Conservation (phyloP, 805 yeast species). For the Candida coquimbonensis region DNA sequence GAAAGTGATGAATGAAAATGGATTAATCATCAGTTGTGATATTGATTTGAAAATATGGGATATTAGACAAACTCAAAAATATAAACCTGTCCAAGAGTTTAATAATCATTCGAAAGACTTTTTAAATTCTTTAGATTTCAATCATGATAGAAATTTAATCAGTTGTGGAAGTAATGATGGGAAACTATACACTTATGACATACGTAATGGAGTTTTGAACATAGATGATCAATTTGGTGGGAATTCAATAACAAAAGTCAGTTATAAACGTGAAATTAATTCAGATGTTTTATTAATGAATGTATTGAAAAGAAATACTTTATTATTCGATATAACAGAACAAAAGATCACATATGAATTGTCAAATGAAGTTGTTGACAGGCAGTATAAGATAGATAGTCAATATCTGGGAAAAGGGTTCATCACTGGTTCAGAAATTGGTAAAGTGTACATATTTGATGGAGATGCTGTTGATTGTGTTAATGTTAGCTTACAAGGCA, state of each 20-base stretch:
- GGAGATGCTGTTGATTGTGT: neutral
- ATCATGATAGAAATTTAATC: neutral
- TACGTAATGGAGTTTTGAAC: conserved; percentile 11
- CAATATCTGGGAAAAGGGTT: neutral
- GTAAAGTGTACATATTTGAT: conserved; percentile 3
- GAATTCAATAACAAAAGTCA: conserved; percentile 8
- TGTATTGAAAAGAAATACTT: neutral
- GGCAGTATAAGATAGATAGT: conserved; percentile 9
- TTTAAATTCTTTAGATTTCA: conserved; percentile 11
- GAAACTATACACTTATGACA: conserved; percentile 15
- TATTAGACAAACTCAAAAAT: conserved; percentile 7
- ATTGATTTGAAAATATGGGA: conserved; percentile 15
- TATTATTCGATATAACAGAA: conserved; percentile 2
- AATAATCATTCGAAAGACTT: conserved; percentile 25
- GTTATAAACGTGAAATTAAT: neutral
- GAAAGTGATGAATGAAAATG: conserved; percentile 6
- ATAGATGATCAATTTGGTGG: conserved; percentile 5
- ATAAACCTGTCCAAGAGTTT: conserved; percentile 29
- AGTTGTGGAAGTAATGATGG: conserved; percentile 21
- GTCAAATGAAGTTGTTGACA: neutral
- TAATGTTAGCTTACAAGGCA: too few species aligned
- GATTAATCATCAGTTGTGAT: conserved; percentile 16
- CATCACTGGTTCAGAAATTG: conserved; percentile 10
- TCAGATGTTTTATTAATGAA: conserved; percentile 4
- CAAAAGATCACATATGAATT: neutral